Conservation (phyloP, 2,329 filamentous ascomycete genomes). For the Penicillium sp. region DNA sequence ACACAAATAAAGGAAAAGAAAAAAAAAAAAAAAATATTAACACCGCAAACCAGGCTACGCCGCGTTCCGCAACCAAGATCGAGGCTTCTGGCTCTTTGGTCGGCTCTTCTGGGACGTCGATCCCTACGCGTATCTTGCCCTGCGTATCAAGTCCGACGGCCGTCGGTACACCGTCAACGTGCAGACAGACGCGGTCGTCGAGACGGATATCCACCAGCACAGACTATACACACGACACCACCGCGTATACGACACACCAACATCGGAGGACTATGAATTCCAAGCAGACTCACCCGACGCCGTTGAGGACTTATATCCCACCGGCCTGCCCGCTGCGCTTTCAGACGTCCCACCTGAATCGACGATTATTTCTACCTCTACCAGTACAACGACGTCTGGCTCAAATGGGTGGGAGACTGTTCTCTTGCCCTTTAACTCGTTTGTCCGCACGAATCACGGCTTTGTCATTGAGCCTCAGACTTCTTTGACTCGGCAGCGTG, state of each 20-base stretch:
- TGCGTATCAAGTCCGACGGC: slow-evolving; percentile 87
- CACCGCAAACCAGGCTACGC: slow-evolving; percentile 67
- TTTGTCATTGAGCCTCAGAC: slow-evolving; percentile 89
- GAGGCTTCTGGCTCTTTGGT: slow-evolving; percentile 76
- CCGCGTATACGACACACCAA: slow-evolving; percentile 24
- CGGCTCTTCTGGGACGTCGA: slow-evolving; percentile 85
- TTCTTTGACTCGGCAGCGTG: slow-evolving; percentile 80
- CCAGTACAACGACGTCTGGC: slow-evolving; percentile 53
- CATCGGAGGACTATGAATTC: slow-evolving; percentile 15
- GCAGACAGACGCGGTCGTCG: slow-evolving; percentile 89
- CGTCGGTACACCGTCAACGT: slow-evolving; percentile 92
- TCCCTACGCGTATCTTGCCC: slow-evolving; percentile 78
- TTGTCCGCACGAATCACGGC: slow-evolving; percentile 91
- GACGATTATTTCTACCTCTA: slow-evolving; percentile 34
- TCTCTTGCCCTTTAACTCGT: slow-evolving; percentile 85
- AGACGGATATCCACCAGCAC: slow-evolving; percentile 95
- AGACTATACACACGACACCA: slow-evolving; percentile 61
- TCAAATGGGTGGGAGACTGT: slow-evolving; percentile 93
- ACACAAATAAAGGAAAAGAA: background rate
- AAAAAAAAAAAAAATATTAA: background rate
- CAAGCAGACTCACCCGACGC: slow-evolving; percentile 22
- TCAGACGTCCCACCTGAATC: slow-evolving; percentile 39
- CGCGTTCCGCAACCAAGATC: slow-evolving; percentile 80
- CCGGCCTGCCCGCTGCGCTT: slow-evolving; percentile 34
- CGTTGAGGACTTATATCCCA: slow-evolving; percentile 24